Conservation (phyloP, 768 basidiomycete genomes). For the Tephrocybe sp. region DNA sequence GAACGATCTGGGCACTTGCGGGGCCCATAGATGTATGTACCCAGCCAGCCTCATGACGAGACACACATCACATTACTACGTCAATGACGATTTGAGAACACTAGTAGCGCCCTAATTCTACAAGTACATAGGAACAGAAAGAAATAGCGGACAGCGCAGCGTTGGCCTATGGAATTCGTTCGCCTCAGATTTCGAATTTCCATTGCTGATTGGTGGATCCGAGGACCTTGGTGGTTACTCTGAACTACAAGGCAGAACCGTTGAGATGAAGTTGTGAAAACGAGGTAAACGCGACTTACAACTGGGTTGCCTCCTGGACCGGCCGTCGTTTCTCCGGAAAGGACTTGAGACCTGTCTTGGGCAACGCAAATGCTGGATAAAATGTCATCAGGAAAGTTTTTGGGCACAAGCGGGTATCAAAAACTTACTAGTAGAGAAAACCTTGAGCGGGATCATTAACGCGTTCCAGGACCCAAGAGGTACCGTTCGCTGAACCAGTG, state of each 20-base stretch:
- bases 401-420: background rate
- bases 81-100: no score
- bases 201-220: background rate
- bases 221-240: background rate
- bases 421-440: slow-evolving; percentile 8
- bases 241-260: background rate
- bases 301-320: background rate
- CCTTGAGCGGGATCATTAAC: background rate
- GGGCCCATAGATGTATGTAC: no score
- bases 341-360: slow-evolving; percentile 2
- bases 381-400: background rate
- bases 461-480: slow-evolving; percentile 8
- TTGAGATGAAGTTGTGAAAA: background rate
- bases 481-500: background rate
- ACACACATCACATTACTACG: no score
- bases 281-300: background rate
- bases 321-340: slow-evolving; percentile 1
- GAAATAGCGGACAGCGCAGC: no score
- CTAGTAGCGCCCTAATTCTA: no score
- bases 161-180: no score
- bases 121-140: no score
- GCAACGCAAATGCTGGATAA: slow-evolving; percentile 3
- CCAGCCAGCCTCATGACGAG: no score
- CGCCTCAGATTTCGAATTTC: background rate
- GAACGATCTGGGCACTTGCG: no score